Base-by-base conservation (phyloP, 495 filamentous ascomycete species). In the Sphaerosporella brunnea region DNA sequence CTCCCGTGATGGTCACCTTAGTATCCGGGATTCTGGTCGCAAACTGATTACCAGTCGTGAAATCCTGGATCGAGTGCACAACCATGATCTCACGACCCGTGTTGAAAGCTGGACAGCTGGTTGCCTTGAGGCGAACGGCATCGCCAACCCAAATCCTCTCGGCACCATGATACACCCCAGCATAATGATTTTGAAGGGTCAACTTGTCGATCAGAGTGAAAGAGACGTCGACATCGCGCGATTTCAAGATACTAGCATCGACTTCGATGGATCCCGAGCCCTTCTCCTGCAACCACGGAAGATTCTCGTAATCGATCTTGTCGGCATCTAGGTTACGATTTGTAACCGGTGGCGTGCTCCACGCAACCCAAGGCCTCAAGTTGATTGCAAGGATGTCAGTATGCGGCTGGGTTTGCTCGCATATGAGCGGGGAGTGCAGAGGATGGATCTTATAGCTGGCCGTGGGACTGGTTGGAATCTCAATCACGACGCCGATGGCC, bases 131-230 rank as follows among this genome's bases (percentile, higher is more conserved):
- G 13, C 75, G 68, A 18, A 77, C 62, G 16, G 71, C 62, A 18
- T 79, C 75, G 4, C 75, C 73, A 2, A 68, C 62, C 71, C 73
- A 79, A 32, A 78, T 59, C 53, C 76, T 76, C 49, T 79, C 75
- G 0, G 69, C 74, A 26, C 75, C 75, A n/a, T 78, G 61, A 58
- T 64, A 79, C 30, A 78, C 61, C n/a, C 75, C 72, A 15, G 70
- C 67, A 53, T 70, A 78, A 48, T 65, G 59, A 10, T 66, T 61
- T 9, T 60, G 53, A n/a, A 55, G 51, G 35, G 53, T 51, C 21
- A 72, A 50, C 15, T 55, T 63, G 19, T 70, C 67, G 36, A 77
- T 66, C 3, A 70, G 66, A 11, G 70, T 71, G 51, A 70, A 78
- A 21, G 69, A 70, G 15, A 63, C 58, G 53, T 79, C 75, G 37